Percentiles rank a stretch among this genome's conserved stretches.
Conservation (phyloP, 495 filamentous ascomycete genomes). For the Acidiella bohemica region DNA sequence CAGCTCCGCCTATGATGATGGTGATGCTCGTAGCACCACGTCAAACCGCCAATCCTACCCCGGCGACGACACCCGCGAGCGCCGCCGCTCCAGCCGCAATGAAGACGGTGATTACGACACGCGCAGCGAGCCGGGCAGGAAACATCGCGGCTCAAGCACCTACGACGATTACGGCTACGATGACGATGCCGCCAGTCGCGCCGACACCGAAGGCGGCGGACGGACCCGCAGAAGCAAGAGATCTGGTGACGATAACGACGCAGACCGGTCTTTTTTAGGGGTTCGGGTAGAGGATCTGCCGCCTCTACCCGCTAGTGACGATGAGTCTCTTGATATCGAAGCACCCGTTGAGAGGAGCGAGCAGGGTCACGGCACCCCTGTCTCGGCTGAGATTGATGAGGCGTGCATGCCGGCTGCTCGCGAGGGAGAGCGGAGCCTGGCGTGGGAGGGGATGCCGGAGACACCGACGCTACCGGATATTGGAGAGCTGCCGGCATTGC, state of each 20-base stretch:
- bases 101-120: constrained; percentile 9
- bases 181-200: constrained; percentile 2
- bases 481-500: constrained; percentile 12
- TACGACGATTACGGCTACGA: constrained; percentile 1
- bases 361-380: constrained; percentile 15
- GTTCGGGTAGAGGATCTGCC: constrained; percentile 31
- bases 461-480: background rate
- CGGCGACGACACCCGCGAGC: constrained; percentile 2
- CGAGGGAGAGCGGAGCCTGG: no score
- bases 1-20: constrained; percentile 19
- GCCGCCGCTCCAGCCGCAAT: constrained; percentile 10
- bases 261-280: constrained; percentile 33
- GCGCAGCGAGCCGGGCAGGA: constrained; percentile 1
- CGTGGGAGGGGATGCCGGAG: no score
- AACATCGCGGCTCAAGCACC: constrained; percentile 1
- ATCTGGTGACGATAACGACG: constrained; percentile 16
- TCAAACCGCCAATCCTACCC: constrained; percentile 3
- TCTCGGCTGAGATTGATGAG: constrained; percentile 10
- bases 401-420: no score
- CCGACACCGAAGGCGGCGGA: background rate
- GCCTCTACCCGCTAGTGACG: constrained; percentile 25
- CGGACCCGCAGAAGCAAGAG: constrained; percentile 5
- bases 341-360: constrained; percentile 6
- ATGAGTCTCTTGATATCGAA: constrained; percentile 21
- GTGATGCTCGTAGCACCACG: constrained; percentile 16